A percentile compares a stretch with the other conserved stretches of the same genome.
phyloP scores from a whole-genome alignment of 257 asterid genomes.

The Agastache rugosa region DNA sequence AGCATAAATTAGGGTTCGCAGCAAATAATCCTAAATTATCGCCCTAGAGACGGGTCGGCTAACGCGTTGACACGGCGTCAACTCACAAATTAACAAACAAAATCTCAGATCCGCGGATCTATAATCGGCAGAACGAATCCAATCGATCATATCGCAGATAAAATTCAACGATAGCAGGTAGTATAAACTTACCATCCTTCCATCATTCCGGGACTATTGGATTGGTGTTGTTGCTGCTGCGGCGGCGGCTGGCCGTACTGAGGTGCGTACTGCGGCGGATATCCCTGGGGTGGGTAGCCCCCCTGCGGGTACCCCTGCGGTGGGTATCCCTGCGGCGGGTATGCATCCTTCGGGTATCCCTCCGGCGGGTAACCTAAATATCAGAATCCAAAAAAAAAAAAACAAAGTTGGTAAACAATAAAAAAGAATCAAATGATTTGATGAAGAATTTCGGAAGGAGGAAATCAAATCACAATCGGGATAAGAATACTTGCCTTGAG shows the following conservation, averaged over 20 bases:
- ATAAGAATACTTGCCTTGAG: constrained; percentile 54
- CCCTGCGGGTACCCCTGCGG: constrained; percentile 63
- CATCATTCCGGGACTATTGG: constrained; percentile 48
- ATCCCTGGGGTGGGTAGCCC: constrained; percentile 60
- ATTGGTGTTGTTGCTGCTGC: constrained; percentile 59
- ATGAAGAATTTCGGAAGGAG: background rate
- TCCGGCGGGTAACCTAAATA: constrained; percentile 70
- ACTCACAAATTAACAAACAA: constrained; percentile 24
- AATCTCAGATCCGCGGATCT: constrained; percentile 42
- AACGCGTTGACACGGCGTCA: constrained; percentile 35
- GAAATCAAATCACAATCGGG: too few relatives aligned
- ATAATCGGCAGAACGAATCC: background rate
- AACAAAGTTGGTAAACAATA: background rate
- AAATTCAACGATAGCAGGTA: background rate
- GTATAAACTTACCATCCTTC: constrained; percentile 66
- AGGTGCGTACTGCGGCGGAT: constrained; percentile 71
- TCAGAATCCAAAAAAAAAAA: background rate
- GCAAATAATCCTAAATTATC: too few relatives aligned
- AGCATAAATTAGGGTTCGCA: background rate
- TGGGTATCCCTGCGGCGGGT: constrained; percentile 74
- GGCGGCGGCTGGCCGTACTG: constrained; percentile 64
- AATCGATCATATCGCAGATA: constrained; percentile 22
- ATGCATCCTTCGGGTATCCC: constrained; percentile 75
- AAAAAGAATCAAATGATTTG: background rate
- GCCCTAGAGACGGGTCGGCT: background rate